Base-by-base conservation (phyloP, 2,329 filamentous ascomycete genomes). In the Cladosporium halotolerans region DNA sequence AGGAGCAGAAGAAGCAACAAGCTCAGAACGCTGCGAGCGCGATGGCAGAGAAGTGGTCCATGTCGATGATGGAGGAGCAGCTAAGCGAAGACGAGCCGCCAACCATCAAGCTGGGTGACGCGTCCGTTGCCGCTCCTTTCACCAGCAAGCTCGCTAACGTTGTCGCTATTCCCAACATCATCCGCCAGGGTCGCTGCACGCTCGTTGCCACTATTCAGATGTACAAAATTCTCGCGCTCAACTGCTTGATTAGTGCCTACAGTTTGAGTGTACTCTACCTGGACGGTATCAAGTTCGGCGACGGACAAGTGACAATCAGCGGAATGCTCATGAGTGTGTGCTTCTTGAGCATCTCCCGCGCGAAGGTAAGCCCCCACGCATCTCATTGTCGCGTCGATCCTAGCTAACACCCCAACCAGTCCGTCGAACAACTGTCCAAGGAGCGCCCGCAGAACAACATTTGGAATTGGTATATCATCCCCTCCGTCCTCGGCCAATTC, bases 251-350 rank as follows among this genome's bases (percentile, higher is more conserved):
- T 69, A 96, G 89, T 63, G 93, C 93, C 36, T 99, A 99, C 82
- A 96, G 89, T 71, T 74, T 99, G 68, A 95, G 88, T 70, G 93
- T 99, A 14, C 79, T 99, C 54, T 99, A 99, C 67, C 82, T 99
- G 1, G 92, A 97, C 65, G 93, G 93, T 58, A 99, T 99, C 79
- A 99, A 99, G 76, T 99, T 99, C 68, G 91, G 93, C 53, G 93
- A 99, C 68, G 90, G 91, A 3, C 93, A 99, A 73, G 93, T 97
- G 61, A 99, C 93, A 13, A 97, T 99, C 65, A 96, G 90, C 63
- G 93, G 93, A 63, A 97, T 99, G 88, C 85, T 99, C 70, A 97
- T 99, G 93, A 96, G 91, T 64, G 93, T 99, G 47, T 99, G 93
- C 75, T 99, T 99, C 80, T 76, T 99, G 65, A 96, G 91, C 57